Percentiles rank a stretch among this genome's conserved stretches.
These are phyloP conservation scores for Ceratocystis eucalypticola DNA, from an alignment of 2,329 filamentous ascomycete genomes.

Conservation along the genomic window DNA sequence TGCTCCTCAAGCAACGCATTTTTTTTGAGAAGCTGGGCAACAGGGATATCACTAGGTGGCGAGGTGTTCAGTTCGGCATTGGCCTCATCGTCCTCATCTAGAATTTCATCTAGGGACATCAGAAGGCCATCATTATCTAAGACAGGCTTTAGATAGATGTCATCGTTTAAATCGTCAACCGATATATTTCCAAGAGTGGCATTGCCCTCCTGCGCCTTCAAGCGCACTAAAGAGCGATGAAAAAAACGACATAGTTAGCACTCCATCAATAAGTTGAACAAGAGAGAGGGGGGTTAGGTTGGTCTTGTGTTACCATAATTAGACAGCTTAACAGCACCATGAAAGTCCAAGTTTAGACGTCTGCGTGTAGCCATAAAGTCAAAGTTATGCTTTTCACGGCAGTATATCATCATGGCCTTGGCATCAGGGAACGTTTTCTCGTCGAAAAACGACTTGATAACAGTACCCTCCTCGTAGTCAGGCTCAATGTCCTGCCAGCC, in stretches of 20 bases:
- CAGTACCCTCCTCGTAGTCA: constrained; percentile 47
- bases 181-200: constrained; percentile 45
- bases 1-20: constrained; percentile 37
- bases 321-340: constrained; percentile 59
- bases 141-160: constrained; percentile 69
- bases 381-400: constrained; percentile 51
- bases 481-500: constrained; percentile 44
- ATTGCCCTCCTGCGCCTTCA: constrained; percentile 32
- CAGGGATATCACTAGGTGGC: background rate
- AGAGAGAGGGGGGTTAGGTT: background rate
- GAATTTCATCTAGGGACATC: constrained; percentile 66
- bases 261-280: background rate
- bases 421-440: constrained; percentile 51
- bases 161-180: constrained; percentile 53
- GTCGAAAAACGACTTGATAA: constrained; percentile 55
- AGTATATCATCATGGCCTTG: constrained; percentile 52
- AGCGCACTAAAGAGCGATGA: constrained; percentile 31
- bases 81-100: constrained; percentile 37
- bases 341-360: constrained; percentile 51
- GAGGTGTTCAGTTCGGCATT: constrained; percentile 14
- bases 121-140: constrained; percentile 82
- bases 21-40: constrained; percentile 17
- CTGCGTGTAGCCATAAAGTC: constrained; percentile 51
- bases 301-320: constrained; percentile 42
- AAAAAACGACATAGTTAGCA: background rate